Evolutionary conservation across 2,329 filamentous ascomycete species (phyloP).

Genomic region (Talaromyces sp.): DNA sequence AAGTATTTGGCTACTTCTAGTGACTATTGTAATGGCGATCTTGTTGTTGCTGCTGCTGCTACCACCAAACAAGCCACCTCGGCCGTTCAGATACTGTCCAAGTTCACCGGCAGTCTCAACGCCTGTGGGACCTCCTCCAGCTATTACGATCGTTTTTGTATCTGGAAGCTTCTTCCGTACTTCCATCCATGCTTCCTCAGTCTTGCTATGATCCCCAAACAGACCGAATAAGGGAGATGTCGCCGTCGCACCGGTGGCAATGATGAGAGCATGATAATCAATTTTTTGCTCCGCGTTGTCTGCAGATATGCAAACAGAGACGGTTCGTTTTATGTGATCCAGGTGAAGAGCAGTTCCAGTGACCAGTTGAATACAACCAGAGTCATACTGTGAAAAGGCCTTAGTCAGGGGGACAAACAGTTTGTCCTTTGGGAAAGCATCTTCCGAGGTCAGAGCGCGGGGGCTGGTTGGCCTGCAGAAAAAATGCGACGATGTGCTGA

Average conservation of each 20-base stretch:
- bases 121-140: constrained; percentile 22
- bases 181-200: constrained; percentile 31
- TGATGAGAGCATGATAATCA: constrained; percentile 44
- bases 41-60: constrained; percentile 15
- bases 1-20: constrained; percentile 35
- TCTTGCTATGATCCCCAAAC: constrained; percentile 27
- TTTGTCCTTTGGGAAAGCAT: constrained; percentile 41
- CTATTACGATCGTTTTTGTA: constrained; percentile 42
- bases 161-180: constrained; percentile 39
- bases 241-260: constrained; percentile 48
- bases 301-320: constrained; percentile 26
- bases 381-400: constrained; percentile 38
- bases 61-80: constrained; percentile 34
- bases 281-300: constrained; percentile 15
- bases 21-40: constrained; percentile 45
- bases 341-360: constrained; percentile 34
- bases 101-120: constrained; percentile 49
- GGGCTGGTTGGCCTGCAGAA: constrained; percentile 44
- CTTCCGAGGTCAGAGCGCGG: constrained; percentile 45
- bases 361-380: constrained; percentile 37
- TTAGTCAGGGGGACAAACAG: constrained; percentile 40
- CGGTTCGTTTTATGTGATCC: background rate
- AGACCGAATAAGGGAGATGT: constrained; percentile 43
- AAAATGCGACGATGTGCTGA: constrained; percentile 39
- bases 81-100: constrained; percentile 50